These are phyloP conservation scores for Geotrichum aggregatum DNA, from an alignment of 1,139 yeast genomes.

Conservation along the genomic window DNA sequence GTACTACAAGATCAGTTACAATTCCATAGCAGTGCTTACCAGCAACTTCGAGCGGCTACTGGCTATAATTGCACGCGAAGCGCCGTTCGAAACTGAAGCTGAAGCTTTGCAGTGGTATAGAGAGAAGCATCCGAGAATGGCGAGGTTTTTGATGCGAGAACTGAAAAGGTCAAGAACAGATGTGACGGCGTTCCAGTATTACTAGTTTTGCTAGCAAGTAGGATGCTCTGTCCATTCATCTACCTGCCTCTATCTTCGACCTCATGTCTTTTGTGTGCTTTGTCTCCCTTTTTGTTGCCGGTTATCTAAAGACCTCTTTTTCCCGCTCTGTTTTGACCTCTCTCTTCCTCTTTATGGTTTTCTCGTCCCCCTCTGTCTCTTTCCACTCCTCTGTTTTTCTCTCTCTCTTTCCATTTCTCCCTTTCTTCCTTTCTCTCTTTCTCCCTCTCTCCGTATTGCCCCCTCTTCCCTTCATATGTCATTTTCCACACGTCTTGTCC, in stretches of 20 bases:
- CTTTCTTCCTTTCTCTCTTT: too few relatives aligned
- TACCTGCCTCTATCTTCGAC: too few relatives aligned
- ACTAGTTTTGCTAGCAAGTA: not conserved
- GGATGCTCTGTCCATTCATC: too few relatives aligned
- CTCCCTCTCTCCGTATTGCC: too few relatives aligned
- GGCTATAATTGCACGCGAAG: not conserved
- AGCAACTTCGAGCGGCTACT: slow-evolving; percentile 8
- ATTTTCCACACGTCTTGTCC: too few relatives aligned
- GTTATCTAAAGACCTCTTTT: too few relatives aligned
- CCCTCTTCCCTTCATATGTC: too few relatives aligned
- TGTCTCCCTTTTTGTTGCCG: not conserved
- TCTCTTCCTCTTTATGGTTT: too few relatives aligned
- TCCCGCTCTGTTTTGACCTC: too few relatives aligned
- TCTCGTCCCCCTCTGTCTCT: too few relatives aligned
- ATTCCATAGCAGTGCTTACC: slow-evolving; percentile 2
- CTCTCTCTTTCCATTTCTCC: too few relatives aligned
- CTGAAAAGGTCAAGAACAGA: not conserved
- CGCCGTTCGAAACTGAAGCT: slow-evolving; percentile 2
- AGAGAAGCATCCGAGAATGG: slow-evolving; percentile 11
- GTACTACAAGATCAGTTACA: slow-evolving; percentile 10
- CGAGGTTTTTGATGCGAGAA: slow-evolving; percentile 5
- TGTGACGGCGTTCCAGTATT: not conserved
- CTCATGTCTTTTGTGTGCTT: not conserved
- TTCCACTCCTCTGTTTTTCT: too few relatives aligned
- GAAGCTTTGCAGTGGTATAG: slow-evolving; percentile 11